Evolutionary conservation across 345 rosid species (phyloP).

Genomic region (Hibiscus tridactylites): DNA sequence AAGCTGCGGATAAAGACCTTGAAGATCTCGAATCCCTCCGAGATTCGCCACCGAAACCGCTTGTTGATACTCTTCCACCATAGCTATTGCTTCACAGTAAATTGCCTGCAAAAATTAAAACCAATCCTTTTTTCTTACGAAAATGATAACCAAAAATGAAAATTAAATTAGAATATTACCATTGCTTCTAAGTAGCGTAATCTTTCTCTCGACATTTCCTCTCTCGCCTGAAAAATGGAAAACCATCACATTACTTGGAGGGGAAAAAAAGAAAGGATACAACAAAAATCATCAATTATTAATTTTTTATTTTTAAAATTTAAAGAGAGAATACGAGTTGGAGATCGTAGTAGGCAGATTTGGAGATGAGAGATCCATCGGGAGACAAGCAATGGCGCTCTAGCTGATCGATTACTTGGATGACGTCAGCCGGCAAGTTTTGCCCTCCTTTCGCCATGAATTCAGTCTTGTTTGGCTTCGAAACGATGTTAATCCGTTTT

Average conservation of each 20-base stretch:
- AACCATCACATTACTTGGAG: background rate
- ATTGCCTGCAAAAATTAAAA: conserved; percentile 45
- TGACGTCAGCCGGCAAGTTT: conserved; percentile 68
- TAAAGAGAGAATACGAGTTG: conserved; percentile 50
- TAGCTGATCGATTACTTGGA: conserved; percentile 78
- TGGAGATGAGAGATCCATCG: conserved; percentile 92
- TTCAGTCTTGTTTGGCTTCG: background rate
- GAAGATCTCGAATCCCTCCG: conserved; percentile 77
- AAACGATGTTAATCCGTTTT: background rate
- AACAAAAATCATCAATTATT: background rate
- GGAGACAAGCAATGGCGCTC: conserved; percentile 96
- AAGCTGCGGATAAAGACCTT: conserved; percentile 54
- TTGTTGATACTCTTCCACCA: conserved; percentile 96
- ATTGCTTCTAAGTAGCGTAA: conserved; percentile 87
- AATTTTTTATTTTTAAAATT: background rate
- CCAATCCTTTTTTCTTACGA: background rate
- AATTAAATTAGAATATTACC: conserved; percentile 32
- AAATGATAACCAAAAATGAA: background rate
- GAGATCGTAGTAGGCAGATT: conserved; percentile 75
- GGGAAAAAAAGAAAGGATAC: background rate
- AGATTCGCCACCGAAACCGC: conserved; percentile 61
- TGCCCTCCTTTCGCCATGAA: conserved; percentile 60
- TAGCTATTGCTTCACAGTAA: conserved; percentile 75
- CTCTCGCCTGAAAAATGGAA: conserved; percentile 65
- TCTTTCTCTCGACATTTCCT: conserved; percentile 90